Evolutionary conservation across 257 asterid species (phyloP), one percentile per base, ranked within the genome.

Genomic region (Lantana camara): DNA sequence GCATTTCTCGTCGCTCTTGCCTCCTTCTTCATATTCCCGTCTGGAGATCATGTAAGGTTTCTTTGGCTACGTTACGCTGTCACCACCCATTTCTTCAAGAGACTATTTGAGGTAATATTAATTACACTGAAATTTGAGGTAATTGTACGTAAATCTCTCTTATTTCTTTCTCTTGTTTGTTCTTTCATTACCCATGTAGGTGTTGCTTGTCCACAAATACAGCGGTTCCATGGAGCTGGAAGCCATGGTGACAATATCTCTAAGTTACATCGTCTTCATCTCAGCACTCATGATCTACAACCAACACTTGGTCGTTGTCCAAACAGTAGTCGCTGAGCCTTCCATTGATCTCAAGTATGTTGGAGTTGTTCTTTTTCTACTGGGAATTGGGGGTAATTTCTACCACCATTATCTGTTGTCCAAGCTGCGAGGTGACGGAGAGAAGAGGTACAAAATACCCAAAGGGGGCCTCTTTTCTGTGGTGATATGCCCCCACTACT

Each of bases 21-120:
- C 9, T 68, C 45, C 34, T 82, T 32, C 76, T 72, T 41, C 85
- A n/a, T n/a, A n/a, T n/a, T n/a, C n/a, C n/a, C n/a, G n/a, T n/a
- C 90, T 0, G 3, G 8, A 40, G 78, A 47, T 0, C 74, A 77
- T 34, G 35, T 70, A 27, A 75, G 93, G 57, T 84, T 89, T 49
- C 29, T 48, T 41, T 50, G 82, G 77, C 71, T 89, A 5, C 74
- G 79, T 17, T 66, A 75, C 2, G 82, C 84, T 27, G 47, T 89
- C 22, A 69, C 90, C 70, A 37, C 74, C 17, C 92, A 89, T 82
- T 89, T 86, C 79, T 65, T 74, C 82, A 89, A 86, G 74, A 77
- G 95, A 60, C 45, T 86, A 21, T 35, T 86, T 4, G 96, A 89
- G 95, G 96, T 84, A n/a, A n/a, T n/a, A n/a, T n/a, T n/a, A n/a